Base-by-base conservation (phyloP, 1,284 basidiomycete species). In the Heterobasidion annosum region DNA sequence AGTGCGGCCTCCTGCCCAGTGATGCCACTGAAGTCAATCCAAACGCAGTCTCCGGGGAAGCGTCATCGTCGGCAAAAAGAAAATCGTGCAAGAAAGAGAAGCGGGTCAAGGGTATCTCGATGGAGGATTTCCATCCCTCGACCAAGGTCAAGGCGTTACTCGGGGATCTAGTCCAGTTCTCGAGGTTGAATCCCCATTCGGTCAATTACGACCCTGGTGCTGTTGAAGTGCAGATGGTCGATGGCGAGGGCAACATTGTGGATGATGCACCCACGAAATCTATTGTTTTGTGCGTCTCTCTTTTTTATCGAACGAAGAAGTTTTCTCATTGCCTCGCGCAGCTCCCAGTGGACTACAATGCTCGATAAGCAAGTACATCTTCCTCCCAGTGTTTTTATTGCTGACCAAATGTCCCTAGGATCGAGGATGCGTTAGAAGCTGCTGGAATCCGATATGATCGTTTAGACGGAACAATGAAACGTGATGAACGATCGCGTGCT, bases 291-390 rank as follows among this genome's bases (percentile, higher is more conserved):
- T 93, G 67, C 71, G 90, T 80, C 19, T 18, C 18, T 56, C 25
- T 49, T 33, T 33, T 13, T 42, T 47, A 18, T 50, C 53, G 56
- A 50, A 35, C 37, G 46, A 37, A 52, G 47, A 44, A 51, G 44
- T 35, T 25, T 54, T 48, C 46, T 61, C 13, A 49, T 55, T 10
- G 51, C 33, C 19, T 55, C 48, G 37, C 12, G 48, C 65, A 91
- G 88, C 70, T 96, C 93, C 9, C 94, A 98, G 67, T 97, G 94
- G 94, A 98, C 94, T 5, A 83, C 82, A 16, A 94, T 96, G 89
- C 83, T 97, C 25, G 94, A 98, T 73, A 91, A 94, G 82, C 91
- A 69, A 64, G 77, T 70, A 32, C 35, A 42, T 50, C 46, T 42
- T 35, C 43, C 48, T 45, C 46, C 43, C 32, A 16, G 48, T 25